A percentile compares a stretch with the other conserved stretches of the same genome.
These are phyloP conservation scores for Penicilliopsis zonata DNA, from an alignment of 495 filamentous ascomycete species.

Conservation along the genomic window DNA sequence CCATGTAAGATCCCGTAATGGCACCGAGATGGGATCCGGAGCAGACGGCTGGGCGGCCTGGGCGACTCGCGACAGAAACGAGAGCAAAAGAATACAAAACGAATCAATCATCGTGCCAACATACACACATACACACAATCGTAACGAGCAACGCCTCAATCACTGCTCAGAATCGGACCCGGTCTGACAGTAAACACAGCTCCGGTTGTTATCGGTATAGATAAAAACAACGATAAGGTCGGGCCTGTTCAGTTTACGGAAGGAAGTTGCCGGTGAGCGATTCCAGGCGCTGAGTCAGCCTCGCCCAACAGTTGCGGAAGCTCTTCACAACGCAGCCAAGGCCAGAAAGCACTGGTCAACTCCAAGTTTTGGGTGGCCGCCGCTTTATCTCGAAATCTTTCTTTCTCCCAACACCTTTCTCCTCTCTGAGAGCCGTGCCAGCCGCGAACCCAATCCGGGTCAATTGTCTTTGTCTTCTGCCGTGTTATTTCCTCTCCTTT, in stretches of 20 bases:
- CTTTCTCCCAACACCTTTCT: constrained; percentile 3
- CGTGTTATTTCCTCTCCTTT: constrained; percentile 8
- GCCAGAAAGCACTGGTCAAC: not conserved
- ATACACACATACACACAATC: too few species aligned
- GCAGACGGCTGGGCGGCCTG: constrained; percentile 67
- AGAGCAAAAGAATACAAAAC: constrained; percentile 3
- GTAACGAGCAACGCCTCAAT: too few species aligned
- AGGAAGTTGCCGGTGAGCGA: constrained; percentile 28
- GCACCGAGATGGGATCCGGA: constrained; percentile 63
- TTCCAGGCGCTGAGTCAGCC: constrained; percentile 19
- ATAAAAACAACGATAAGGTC: not conserved
- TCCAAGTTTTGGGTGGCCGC: constrained; percentile 6
- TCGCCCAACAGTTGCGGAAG: constrained; percentile 29
- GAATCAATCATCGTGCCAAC: too few species aligned
- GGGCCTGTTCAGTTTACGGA: constrained; percentile 10
- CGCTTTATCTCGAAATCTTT: constrained; percentile 2
- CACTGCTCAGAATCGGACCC: too few species aligned
- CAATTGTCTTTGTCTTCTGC: constrained; percentile 3
- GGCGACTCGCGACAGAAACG: constrained; percentile 14
- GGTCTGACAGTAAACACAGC: too few species aligned
- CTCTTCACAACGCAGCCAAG: constrained; percentile 11
- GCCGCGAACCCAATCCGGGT: constrained; percentile 2
- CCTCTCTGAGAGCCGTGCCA: constrained; percentile 3
- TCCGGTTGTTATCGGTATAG: too few species aligned
- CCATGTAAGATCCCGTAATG: constrained; percentile 75